A percentile compares a stretch with the other conserved stretches of the same genome.
phyloP scores from a whole-genome alignment of 1,284 basidiomycete genomes.

The Pseudomicrostroma phylloplanum region DNA sequence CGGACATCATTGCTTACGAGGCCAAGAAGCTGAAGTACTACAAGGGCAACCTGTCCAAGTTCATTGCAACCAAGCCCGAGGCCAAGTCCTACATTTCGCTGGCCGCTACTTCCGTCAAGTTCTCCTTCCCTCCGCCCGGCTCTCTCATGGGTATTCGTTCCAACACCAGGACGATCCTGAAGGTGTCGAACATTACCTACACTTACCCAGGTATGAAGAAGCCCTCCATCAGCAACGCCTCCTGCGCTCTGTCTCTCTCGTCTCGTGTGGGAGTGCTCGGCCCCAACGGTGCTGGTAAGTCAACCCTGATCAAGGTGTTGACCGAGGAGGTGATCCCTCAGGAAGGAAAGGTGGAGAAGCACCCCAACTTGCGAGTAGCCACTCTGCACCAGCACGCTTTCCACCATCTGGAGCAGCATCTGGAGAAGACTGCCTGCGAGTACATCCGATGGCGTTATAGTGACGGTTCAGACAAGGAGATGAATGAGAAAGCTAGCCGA shows the following conservation, averaged over 20 bases:
- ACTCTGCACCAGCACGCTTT: conserved; percentile 86
- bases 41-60: conserved; percentile 83
- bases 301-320: conserved; percentile 92
- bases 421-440: conserved; percentile 47
- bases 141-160: conserved; percentile 95
- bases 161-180: conserved; percentile 91
- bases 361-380: conserved; percentile 88
- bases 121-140: conserved; percentile 91
- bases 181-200: conserved; percentile 84
- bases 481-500: conserved; percentile 83
- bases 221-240: conserved; percentile 81
- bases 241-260: conserved; percentile 81
- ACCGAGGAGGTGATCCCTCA: conserved; percentile 93
- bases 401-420: conserved; percentile 49
- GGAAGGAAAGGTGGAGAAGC: conserved; percentile 88
- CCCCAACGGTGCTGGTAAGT: conserved; percentile 54
- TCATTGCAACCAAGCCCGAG: conserved; percentile 85
- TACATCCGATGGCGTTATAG: conserved; percentile 89
- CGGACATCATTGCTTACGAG: conserved; percentile 98
- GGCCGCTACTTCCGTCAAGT: conserved; percentile 88
- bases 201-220: conserved; percentile 81
- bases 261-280: conserved; percentile 53
- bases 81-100: conserved; percentile 97
- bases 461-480: conserved; percentile 93
- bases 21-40: conserved; percentile 94